Evolutionary conservation across 495 filamentous ascomycete species (phyloP).

Genomic region (Talaromyces trachyspermus): DNA sequence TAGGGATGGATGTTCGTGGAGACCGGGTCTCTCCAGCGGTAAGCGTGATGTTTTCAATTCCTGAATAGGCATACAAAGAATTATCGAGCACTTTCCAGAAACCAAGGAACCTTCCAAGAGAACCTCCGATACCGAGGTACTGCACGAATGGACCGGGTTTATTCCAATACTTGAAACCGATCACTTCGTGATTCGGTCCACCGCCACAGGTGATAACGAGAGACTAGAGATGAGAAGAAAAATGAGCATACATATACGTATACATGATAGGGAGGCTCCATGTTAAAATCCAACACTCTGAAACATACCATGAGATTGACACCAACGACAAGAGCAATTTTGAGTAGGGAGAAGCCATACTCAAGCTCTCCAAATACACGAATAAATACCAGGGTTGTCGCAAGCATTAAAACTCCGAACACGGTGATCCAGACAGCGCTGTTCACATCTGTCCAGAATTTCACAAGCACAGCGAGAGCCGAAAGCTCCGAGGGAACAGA

Average conservation of each 20-base stretch:
- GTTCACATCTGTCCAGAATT: slow-evolving; percentile 35
- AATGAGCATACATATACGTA: neutral
- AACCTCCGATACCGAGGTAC: slow-evolving; percentile 3
- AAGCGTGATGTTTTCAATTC: slow-evolving; percentile 58
- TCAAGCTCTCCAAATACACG: slow-evolving; percentile 42
- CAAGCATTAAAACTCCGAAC: slow-evolving; percentile 34
- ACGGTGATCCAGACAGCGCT: slow-evolving; percentile 39
- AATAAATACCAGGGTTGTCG: slow-evolving; percentile 33
- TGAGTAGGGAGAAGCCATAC: slow-evolving; percentile 36
- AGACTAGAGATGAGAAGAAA: neutral
- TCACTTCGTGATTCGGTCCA: slow-evolving; percentile 26
- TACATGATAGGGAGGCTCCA: no score
- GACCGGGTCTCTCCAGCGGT: slow-evolving; percentile 55
- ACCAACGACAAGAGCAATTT: slow-evolving; percentile 38
- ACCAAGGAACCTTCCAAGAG: slow-evolving; percentile 50
- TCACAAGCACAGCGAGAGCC: slow-evolving; percentile 41
- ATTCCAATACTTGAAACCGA: slow-evolving; percentile 27
- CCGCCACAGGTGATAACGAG: slow-evolving; percentile 31
- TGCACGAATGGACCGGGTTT: slow-evolving; percentile 31
- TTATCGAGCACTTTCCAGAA: slow-evolving; percentile 64
- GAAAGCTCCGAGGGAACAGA: slow-evolving; percentile 33
- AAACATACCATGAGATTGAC: slow-evolving; percentile 30
- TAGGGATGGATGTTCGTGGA: slow-evolving; percentile 62
- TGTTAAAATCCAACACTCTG: neutral
- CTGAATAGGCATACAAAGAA: slow-evolving; percentile 66